Evolutionary conservation across 176 grass and related monocot species (phyloP), one percentile per base, ranked within the genome.

Genomic region (Oryza brachyantha): DNA sequence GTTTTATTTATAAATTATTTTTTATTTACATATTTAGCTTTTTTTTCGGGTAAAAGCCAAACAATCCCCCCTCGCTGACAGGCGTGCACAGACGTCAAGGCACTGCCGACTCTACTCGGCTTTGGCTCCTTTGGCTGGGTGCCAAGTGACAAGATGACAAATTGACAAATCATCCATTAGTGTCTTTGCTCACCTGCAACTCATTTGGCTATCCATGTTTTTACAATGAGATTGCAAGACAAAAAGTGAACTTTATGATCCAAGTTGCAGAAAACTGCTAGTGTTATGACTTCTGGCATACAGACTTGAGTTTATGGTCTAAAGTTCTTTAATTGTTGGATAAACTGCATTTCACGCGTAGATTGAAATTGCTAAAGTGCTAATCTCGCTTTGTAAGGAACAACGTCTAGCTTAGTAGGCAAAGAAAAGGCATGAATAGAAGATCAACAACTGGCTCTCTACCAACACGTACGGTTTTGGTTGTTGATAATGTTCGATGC

Each of bases 1-100:
- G n/a, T n/a, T n/a, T n/a, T n/a, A n/a, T n/a, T n/a, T n/a, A n/a
- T n/a, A n/a, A n/a, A n/a, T n/a, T n/a, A n/a, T n/a, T n/a, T n/a
- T n/a, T n/a, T n/a, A n/a, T n/a, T n/a, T n/a, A n/a, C 70, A n/a
- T n/a, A n/a, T n/a, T n/a, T n/a, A n/a, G n/a, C n/a, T n/a, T n/a
- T n/a, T n/a, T n/a, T n/a, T n/a, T n/a, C n/a, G n/a, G n/a, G n/a
- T n/a, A n/a, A n/a, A n/a, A n/a, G n/a, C n/a, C n/a, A n/a, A n/a
- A n/a, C n/a, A n/a, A n/a, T n/a, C n/a, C n/a, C n/a, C n/a, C n/a
- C n/a, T 84, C 84, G 86, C 41, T 39, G 78, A 12, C 14, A 19
- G 75, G 68, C 79, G 75, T 40, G 73, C 74, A 74, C 68, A 79
- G 68, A 79, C 62, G 75, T 79, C 86, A 79, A 88, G 61, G 68